Evolutionary conservation across 768 basidiomycete genomes (phyloP), one percentile per base, ranked within the genome.

Genomic region (Saitozyma sp.): DNA sequence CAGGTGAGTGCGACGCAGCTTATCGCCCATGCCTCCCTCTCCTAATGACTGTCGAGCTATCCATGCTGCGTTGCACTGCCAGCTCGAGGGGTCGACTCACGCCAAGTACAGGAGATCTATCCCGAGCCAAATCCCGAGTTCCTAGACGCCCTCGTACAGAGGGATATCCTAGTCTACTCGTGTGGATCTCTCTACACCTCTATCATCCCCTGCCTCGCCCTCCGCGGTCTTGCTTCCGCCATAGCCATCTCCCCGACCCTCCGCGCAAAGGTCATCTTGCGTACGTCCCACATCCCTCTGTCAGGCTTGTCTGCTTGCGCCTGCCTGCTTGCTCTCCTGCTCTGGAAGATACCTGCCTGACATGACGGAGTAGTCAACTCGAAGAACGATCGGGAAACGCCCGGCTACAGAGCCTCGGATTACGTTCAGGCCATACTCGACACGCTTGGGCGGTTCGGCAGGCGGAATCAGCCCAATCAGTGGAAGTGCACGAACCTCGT

Each of bases 101-200:
- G 45, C 45, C 11, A 46, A 29, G 42, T 38, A 14, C 65, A 80
- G 80, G 91, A 95, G 80, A 89, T 96, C n/a, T 87, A 90, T 72
- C 93, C 93, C 16, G 83, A 85, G 48, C 92, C 93, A 0, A 95
- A 94, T 76, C 85, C 87, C 1, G 90, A 89, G 49, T 91, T 88
- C 73, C 74, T 97, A 54, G 78, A 84, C 11, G 84, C 85, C 56
- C 81, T 95, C 9, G 79, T 80, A 4, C 80, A 83, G 39, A 84
- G 84, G 59, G 85, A 89, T 65, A 81, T 89, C 2, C 81, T 97
- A 38, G 86, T 97, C 2, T 96, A 95, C 76, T 93, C 91, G 3
- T 93, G 92, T 74, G 93, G 93, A 6, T 95, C 92, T 1, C 81
- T 97, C 8, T 97, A 91, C 91, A 97, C 93, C 13, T 91, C 90